Conservation (phyloP, 73 alveolate genomes). For the Effrenium voratum region DNA sequence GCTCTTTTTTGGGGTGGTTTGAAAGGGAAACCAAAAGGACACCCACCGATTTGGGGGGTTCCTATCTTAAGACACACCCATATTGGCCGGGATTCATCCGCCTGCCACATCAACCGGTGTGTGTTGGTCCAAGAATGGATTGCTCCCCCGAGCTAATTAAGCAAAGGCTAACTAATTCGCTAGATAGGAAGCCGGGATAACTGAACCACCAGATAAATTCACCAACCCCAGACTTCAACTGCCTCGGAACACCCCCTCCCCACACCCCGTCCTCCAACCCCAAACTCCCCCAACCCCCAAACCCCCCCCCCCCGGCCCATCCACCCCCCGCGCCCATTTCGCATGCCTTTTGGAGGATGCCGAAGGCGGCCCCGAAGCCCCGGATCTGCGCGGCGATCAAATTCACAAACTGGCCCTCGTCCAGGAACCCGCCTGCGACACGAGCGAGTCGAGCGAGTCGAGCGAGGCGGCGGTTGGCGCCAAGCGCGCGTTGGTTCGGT, state of each 20-base stretch:
- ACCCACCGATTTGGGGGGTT: too few species aligned
- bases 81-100: too few species aligned
- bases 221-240: too few species aligned
- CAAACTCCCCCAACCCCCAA: neutral
- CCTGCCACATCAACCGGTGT: neutral
- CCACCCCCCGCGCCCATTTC: neutral
- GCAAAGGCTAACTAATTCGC: too few species aligned
- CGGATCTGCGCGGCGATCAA: conserved; percentile 56
- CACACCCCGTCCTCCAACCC: neutral
- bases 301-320: neutral
- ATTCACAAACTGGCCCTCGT: conserved; percentile 59
- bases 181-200: too few species aligned
- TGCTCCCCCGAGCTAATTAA: neutral
- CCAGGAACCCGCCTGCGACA: conserved; percentile 19
- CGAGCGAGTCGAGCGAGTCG: too few species aligned
- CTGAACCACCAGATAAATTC: too few species aligned
- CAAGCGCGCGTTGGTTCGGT: neutral
- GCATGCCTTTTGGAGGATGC: conserved; percentile 35
- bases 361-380: conserved; percentile 74
- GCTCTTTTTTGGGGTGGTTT: too few species aligned
- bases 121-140: neutral
- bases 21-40: too few species aligned
- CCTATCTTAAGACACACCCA: too few species aligned
- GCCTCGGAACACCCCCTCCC: too few species aligned
- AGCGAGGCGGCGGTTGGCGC: too few species aligned